These are phyloP conservation scores for Pyrenophora seminiperda DNA, from an alignment of 2,329 filamentous ascomycete genomes.

Conservation along the genomic window DNA sequence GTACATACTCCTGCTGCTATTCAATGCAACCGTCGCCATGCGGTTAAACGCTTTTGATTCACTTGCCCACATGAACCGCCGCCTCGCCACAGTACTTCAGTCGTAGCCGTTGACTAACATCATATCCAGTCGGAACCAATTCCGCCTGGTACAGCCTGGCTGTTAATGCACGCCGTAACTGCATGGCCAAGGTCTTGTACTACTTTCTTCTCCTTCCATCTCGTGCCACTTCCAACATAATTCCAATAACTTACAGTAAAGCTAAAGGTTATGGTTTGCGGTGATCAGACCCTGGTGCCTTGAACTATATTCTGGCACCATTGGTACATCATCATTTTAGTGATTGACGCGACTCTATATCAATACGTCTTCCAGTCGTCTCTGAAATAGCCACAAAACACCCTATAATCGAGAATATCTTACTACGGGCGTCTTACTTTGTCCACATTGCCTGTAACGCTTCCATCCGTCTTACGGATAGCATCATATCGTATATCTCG, in stretches of 20 bases:
- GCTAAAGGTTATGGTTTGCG: constrained; percentile 16
- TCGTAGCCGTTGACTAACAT: constrained; percentile 24
- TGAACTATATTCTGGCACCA: constrained; percentile 22
- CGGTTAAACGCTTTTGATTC: constrained; percentile 26
- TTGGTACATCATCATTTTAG: constrained; percentile 29
- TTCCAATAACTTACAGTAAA: constrained; percentile 40
- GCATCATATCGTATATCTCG: too few species aligned
- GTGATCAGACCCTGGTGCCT: constrained; percentile 23
- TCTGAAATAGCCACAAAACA: constrained; percentile 27
- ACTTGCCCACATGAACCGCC: constrained; percentile 35
- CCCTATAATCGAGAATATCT: constrained; percentile 26
- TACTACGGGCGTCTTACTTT: too few species aligned
- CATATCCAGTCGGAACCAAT: constrained; percentile 28
- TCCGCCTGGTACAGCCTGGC: constrained; percentile 18
- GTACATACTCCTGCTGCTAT: constrained; percentile 18
- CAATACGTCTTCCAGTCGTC: constrained; percentile 27
- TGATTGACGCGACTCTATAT: constrained; percentile 34
- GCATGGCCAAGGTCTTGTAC: constrained; percentile 38
- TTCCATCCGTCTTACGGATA: too few species aligned
- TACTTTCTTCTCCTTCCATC: constrained; percentile 35
- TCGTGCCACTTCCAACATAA: constrained; percentile 40
- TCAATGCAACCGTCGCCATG: constrained; percentile 21
- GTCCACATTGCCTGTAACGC: too few species aligned
- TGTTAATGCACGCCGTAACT: constrained; percentile 31
- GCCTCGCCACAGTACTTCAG: constrained; percentile 35